phyloP scores from a whole-genome alignment of 2,329 filamentous ascomycete genomes.

The Rhinocladiella mackenziei region DNA sequence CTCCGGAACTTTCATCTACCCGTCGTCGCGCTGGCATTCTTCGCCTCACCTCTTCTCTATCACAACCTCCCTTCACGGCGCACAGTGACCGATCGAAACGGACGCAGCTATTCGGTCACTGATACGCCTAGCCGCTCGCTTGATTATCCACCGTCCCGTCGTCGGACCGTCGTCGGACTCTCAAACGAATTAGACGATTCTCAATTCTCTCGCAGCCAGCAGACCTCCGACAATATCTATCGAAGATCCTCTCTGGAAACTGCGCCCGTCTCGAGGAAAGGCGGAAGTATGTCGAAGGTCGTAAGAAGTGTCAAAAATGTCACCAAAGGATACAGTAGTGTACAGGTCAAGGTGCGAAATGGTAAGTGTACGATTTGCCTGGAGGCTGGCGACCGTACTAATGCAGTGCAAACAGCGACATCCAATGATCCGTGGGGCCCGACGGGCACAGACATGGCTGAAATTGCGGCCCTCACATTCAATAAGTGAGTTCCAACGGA shows the following conservation, averaged over 20 bases:
- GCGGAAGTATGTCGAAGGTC: conserved; percentile 78
- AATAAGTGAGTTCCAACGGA: conserved; percentile 65
- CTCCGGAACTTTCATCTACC: conserved; percentile 10
- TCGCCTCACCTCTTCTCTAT: conserved; percentile 27
- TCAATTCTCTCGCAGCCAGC: conserved; percentile 12
- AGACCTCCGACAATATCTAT: conserved; percentile 17
- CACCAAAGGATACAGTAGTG: conserved; percentile 94
- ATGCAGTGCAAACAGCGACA: conserved; percentile 61
- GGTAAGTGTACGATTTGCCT: conserved; percentile 53
- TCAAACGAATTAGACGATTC: conserved; percentile 18
- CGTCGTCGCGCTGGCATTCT: conserved; percentile 26
- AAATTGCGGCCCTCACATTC: conserved; percentile 96
- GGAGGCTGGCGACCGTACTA: conserved; percentile 1
- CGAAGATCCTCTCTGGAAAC: conserved; percentile 22
- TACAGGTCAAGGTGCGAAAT: conserved; percentile 98
- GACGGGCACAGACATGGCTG: conserved; percentile 95
- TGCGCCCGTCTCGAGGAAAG: conserved; percentile 18
- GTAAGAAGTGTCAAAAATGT: conserved; percentile 98
- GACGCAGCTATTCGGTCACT: conserved; percentile 26
- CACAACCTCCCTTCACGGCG: conserved; percentile 22
- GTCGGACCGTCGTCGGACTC: conserved; percentile 23
- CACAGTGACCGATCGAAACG: conserved; percentile 26
- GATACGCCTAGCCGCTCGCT: conserved; percentile 26
- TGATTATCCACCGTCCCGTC: conserved; percentile 18
- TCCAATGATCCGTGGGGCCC: conserved; percentile 99